Percentiles rank a stretch among this genome's conserved stretches.
phyloP scores from a whole-genome alignment of 2,329 filamentous ascomycete species.

The Graphium sp. region DNA sequence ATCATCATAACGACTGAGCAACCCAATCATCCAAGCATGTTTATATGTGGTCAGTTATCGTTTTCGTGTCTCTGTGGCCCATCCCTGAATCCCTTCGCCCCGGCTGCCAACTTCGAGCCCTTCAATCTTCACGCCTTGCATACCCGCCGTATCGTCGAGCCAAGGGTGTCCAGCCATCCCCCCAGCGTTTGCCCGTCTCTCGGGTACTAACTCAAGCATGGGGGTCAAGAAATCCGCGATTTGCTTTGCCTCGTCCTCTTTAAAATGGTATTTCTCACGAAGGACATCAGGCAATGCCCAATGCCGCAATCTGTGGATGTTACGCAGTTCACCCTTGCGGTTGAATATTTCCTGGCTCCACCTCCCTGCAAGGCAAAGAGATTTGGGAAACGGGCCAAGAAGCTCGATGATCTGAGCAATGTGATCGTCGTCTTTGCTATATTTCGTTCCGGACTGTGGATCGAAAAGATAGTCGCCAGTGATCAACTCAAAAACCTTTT shows the following conservation, averaged over 20 bases:
- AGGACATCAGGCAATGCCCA: conserved; percentile 91
- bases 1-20: too few relatives aligned
- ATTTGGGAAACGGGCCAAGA: conserved; percentile 83
- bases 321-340: conserved; percentile 87
- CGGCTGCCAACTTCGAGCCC: conserved; percentile 61
- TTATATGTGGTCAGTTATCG: conserved; percentile 38
- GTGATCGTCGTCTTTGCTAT: conserved; percentile 98
- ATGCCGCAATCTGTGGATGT: conserved; percentile 90
- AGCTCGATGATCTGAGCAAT: conserved; percentile 98
- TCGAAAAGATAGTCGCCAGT: conserved; percentile 98
- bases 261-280: conserved; percentile 93
- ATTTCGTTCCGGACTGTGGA: conserved; percentile 94
- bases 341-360: conserved; percentile 99
- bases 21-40: too few relatives aligned
- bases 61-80: conserved; percentile 78
- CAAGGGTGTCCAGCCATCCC: conserved; percentile 82
- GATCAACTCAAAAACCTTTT: conserved; percentile 96
- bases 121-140: conserved; percentile 63
- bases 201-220: conserved; percentile 80
- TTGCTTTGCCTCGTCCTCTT: conserved; percentile 59
- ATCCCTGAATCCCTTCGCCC: conserved; percentile 88
- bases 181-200: conserved; percentile 83
- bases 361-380: conserved; percentile 79
- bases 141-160: conserved; percentile 72
- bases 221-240: conserved; percentile 72